These are phyloP conservation scores for Penicillium egyptiacum DNA, from an alignment of 495 filamentous ascomycete genomes.

Conservation along the genomic window DNA sequence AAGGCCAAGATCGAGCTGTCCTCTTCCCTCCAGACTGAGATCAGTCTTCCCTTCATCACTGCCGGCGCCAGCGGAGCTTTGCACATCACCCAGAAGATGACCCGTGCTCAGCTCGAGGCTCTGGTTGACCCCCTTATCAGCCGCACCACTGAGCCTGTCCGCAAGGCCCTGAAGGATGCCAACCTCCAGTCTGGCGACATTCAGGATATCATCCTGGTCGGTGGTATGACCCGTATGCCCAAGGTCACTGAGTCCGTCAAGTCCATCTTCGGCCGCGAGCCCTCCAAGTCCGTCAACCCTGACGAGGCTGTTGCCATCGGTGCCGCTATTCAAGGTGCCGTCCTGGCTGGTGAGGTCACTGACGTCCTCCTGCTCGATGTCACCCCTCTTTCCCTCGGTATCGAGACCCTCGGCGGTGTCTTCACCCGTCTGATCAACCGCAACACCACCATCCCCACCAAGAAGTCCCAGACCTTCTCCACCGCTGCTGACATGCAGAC, in stretches of 20 bases:
- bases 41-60: slow-evolving; percentile 94
- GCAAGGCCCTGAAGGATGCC: slow-evolving; percentile 97
- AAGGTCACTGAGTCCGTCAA: slow-evolving; percentile 98
- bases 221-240: slow-evolving; percentile 99
- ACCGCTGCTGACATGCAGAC: slow-evolving; percentile 99
- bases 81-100: slow-evolving; percentile 96
- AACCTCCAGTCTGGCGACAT: slow-evolving; percentile 92
- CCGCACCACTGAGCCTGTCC: slow-evolving; percentile 86
- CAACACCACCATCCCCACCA: slow-evolving; percentile 99
- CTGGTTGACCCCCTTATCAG: slow-evolving; percentile 90
- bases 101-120: slow-evolving; percentile 86
- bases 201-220: slow-evolving; percentile 97
- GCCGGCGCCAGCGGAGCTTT: slow-evolving; percentile 92
- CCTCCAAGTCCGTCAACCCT: slow-evolving; percentile 98
- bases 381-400: slow-evolving; percentile 96
- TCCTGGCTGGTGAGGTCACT: slow-evolving; percentile 94
- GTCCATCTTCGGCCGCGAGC: slow-evolving; percentile 95
- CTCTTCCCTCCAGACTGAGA: slow-evolving; percentile 94
- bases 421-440: slow-evolving; percentile 99
- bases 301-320: slow-evolving; percentile 99
- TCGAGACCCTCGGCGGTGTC: slow-evolving; percentile 98
- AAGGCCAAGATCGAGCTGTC: slow-evolving; percentile 99
- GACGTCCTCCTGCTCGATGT: slow-evolving; percentile 96
- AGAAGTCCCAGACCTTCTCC: slow-evolving; percentile 99
- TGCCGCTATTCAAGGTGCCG: slow-evolving; percentile 96